Conservation (phyloP, 441 rosid species). For the Gossypium schwendimanii region DNA sequence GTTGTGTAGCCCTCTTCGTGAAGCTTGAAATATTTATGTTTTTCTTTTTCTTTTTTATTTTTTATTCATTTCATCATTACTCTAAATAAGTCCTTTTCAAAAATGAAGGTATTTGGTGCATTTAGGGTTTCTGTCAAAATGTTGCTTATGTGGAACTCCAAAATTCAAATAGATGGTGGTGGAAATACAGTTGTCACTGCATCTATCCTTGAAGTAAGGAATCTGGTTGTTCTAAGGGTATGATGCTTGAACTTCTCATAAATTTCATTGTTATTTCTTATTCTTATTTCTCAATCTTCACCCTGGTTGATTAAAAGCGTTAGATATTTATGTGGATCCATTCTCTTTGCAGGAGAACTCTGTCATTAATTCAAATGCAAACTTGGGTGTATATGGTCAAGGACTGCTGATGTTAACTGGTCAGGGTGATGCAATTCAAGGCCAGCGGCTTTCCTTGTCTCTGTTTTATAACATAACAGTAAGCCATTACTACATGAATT, state of each 20-base stretch:
- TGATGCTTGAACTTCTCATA: conserved; percentile 16
- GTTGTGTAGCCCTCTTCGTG: background rate
- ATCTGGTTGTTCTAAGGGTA: conserved; percentile 93
- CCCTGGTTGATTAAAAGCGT: background rate
- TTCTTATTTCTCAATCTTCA: background rate
- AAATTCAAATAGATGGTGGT: conserved; percentile 83
- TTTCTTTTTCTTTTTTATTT: background rate
- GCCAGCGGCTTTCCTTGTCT: conserved; percentile 92
- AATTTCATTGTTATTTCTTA: conserved; percentile 9
- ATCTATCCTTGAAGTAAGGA: conserved; percentile 91
- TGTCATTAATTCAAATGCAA: conserved; percentile 75
- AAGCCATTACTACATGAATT: conserved; percentile 28
- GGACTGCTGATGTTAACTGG: conserved; percentile 81
- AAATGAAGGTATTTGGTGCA: conserved; percentile 90
- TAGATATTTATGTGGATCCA: conserved; percentile 16
- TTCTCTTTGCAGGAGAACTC: conserved; percentile 67
- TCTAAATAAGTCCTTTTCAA: conserved; percentile 16
- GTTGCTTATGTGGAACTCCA: conserved; percentile 95
- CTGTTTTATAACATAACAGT: conserved; percentile 93
- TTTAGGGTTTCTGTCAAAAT: conserved; percentile 87
- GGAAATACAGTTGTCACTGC: conserved; percentile 84
- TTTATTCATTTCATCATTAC: background rate
- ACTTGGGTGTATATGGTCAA: conserved; percentile 90
- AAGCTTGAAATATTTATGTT: background rate
- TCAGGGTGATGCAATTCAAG: conserved; percentile 81